Evolutionary conservation across 2,329 filamentous ascomycete species (phyloP), one percentile per base, ranked within the genome.

Genomic region (Fusarium pseudocircinatum): DNA sequence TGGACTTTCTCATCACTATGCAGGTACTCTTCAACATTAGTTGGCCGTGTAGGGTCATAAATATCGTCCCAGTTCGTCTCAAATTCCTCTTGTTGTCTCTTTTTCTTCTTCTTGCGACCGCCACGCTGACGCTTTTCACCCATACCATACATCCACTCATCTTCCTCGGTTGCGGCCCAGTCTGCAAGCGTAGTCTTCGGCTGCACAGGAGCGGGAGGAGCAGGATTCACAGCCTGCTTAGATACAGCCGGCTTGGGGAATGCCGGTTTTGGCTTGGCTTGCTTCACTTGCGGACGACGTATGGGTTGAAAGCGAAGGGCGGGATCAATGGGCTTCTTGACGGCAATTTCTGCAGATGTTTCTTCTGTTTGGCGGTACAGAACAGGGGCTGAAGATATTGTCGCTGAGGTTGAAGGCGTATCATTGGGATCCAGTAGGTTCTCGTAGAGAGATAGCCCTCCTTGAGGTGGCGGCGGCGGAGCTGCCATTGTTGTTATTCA

Each of bases 21-120:
- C 67, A 93, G 88, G 79, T 96, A 98, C 78, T 96, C 93, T 62
- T 95, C 93, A 56, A 96, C 93, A 74, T 91, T 95, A 44, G 94
- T 97, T 14, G 95, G 95, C 43, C 93, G 86, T 16, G 92, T 86
- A 2, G 94, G 94, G 78, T 97, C 95, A 80, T 97, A 98, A 30
- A 96, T 89, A 80, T 97, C 94, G 80, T 97, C 93, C 95, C 95
- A 98, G 79, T 97, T 92, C n/a, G 89, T 90, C 80, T 90, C 88
- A 58, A 87, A 83, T 36, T 87, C 68, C 18, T 82, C 52, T 86
- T 85, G 47, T 11, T 89, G 85, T 72, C 88, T 87, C 68, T 90
- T 88, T 77, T 89, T 92, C 86, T 93, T 93, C 82, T 93, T 92
- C 82, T 93, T 94, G 67, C 94, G 91, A 46, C 94, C 93, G 63